phyloP scores from a whole-genome alignment of 106 monocot genomes.

The Allium cepa region DNA sequence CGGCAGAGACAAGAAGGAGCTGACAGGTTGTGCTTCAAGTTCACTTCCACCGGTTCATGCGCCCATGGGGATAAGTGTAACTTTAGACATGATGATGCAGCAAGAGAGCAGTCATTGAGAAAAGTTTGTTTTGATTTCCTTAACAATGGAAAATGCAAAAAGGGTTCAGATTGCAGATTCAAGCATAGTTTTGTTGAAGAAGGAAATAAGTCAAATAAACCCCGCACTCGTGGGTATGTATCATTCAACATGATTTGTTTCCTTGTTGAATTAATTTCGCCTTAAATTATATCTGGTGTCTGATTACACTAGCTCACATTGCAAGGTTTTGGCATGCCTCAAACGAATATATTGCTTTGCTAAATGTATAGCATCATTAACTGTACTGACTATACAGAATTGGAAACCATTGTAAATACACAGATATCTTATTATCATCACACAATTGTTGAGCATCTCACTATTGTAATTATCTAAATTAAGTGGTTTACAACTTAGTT shows the following conservation, averaged over 20 bases:
- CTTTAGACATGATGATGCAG: constrained; percentile 69
- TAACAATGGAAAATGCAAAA: constrained; percentile 92
- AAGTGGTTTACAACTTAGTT: too few species aligned
- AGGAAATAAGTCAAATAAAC: constrained; percentile 30
- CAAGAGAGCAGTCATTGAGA: constrained; percentile 62
- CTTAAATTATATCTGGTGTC: too few species aligned
- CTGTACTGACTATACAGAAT: too few species aligned
- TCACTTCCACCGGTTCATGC: constrained; percentile 82
- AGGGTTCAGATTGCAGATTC: constrained; percentile 83
- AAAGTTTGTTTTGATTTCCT: constrained; percentile 98
- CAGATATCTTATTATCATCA: too few species aligned
- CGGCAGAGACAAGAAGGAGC: constrained; percentile 38
- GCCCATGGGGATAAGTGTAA: constrained; percentile 52
- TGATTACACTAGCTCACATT: too few species aligned
- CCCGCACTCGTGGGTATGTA: constrained; percentile 31
- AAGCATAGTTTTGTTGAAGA: constrained; percentile 58
- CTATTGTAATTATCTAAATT: too few species aligned
- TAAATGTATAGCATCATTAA: too few species aligned
- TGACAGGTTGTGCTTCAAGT: constrained; percentile 73
- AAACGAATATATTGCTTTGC: too few species aligned
- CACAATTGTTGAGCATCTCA: too few species aligned
- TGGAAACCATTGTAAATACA: too few species aligned
- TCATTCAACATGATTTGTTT: not conserved
- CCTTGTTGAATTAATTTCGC: not conserved
- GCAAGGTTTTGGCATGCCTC: too few species aligned